Base-by-base conservation (phyloP, 2,329 filamentous ascomycete species). In the Aspergillus fischeri region DNA sequence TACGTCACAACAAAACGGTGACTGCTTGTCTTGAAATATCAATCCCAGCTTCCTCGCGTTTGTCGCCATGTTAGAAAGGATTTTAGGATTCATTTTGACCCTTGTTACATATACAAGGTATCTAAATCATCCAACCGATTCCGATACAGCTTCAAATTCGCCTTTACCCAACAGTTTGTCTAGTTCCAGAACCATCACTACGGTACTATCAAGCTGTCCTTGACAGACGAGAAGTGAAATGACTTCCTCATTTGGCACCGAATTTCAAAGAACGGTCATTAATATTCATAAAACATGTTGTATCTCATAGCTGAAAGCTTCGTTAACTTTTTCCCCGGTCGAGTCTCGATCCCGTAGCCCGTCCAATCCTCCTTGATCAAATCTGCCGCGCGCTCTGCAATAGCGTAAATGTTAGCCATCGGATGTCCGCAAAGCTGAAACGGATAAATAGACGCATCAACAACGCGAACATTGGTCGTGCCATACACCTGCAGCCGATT, bases 361-460 rank as follows among this genome's bases (percentile, higher is more conserved):
- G 4, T 38, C 32, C 14, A 17, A n/a, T 38, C 32, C 5, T 38
- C 32, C 14, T 17, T 17, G 32, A 38, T 38, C 32, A 38, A 38
- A 38, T 38, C 14, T 3, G 32, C 14, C 14, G 14, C 6, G 2
- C 32, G 32, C 32, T 73, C 69, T 2, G 68, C 68, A 42, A 73
- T 62, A 10, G 64, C 69, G 52, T 73, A 73, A 1, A 72, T 41
- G 2, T 67, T 68, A 28, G 58, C 64, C 54, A 56, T 57, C 3
- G 67, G 56, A 57, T 72, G 65, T 4, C 66, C 69, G 27, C 63
- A 64, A 2, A 69, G 57, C 49, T 70, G 65, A 42, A 71, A 58
- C 1, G 69, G 70, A 44, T 67, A 60, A 28, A 71, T 60, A 49
- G 67, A 70, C 17, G 69, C 70, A 60, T 73, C 71, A 3, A 70